Evolutionary conservation across 2,329 filamentous ascomycete genomes (phyloP), one percentile per base, ranked within the genome.

Genomic region (Verruconis gallopava): DNA sequence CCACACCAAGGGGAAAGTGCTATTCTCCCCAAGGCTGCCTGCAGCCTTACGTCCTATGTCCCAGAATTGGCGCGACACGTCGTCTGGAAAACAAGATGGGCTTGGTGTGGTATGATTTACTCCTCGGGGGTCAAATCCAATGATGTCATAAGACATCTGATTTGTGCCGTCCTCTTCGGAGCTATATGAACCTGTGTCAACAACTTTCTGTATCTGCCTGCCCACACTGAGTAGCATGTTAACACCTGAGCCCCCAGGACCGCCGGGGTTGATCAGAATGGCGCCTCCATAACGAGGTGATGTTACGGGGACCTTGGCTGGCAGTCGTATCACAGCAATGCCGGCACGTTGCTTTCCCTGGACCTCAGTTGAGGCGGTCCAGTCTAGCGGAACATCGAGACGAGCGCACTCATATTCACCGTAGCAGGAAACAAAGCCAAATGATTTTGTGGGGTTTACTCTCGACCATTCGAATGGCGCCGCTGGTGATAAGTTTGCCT

Each of bases 331-430:
- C 6, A 72, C 52, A 3, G 68, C 68, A 19, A 72, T 48, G 2
- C 56, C 56, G 15, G 68, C 57, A 15, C 48, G 52, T 52, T 51
- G 34, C 56, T 54, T 55, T 46, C 34, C 57, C 28, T 25, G 55
- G 49, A 28, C 63, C 55, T 1, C 52, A 50, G 3, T 54, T 52
- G 21, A 64, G 58, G 53, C 64, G 68, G 48, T 66, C 39, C 50
- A 53, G 44, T 62, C 65, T 51, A 72, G 61, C 0, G 69, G 70
- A 0, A 72, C 59, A 36, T 64, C 54, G 3, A 73, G 53, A 4
- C 64, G 58, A n/a, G 69, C 66, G 46, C 69, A 72, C 47, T 68
- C 58, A 42, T 65, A 65, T 3, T 56, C 60, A 43, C 58, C 57
- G 43, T 63, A 68, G 51, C 69, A 72, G 6, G 47, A 44, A 4